Base-by-base conservation (phyloP, 139 green algal species). In the Trebouxia sp. region DNA sequence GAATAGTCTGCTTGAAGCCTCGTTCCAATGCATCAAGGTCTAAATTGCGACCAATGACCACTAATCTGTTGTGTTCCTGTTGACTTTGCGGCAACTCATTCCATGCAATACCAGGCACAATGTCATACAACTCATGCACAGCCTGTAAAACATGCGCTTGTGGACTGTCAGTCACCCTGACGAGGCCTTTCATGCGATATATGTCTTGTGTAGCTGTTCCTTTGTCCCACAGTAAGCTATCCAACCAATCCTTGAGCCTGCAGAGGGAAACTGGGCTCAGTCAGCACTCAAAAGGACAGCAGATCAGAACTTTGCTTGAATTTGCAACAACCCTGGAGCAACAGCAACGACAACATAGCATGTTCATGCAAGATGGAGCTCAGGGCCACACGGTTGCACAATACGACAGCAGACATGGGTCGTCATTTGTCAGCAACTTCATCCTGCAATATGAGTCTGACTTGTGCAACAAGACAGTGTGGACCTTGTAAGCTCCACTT, bases 111-210 rank as follows among this genome's bases (percentile, higher is more conserved):
- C 87, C 92, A 22, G 90, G 78, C 42, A 88, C 78, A 28, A 97
- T 79, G 35, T 97, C 93, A 53, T 97, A 97, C 32, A 96, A 56
- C 39, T 97, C 93, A 65, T 94, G 87, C 53, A 97, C 93, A 17
- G 88, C 93, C 83, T 97, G 88, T 43, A 94, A 80, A 30, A 94
- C 42, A 41, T 94, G 84, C 42, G 84, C 88, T 0, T 50, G 22
- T 26, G 20, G 24, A 65, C 79, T 90, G 77, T 87, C 91, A 3
- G 41, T 38, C 28, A 93, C 80, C n/a, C 84, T 67, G 20, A 97
- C 80, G 47, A 96, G 50, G 0, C 90, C 93, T 79, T 97, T 97
- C 76, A 96, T 89, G 5, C 93, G 84, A 37, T 92, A 93, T 1
- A 97, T 65, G 67, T 97, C 88, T 0, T 78, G 35, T 1, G 39